Evolutionary conservation across 176 grass and related monocot species (phyloP).

Genomic region (Tuctoria greenei): DNA sequence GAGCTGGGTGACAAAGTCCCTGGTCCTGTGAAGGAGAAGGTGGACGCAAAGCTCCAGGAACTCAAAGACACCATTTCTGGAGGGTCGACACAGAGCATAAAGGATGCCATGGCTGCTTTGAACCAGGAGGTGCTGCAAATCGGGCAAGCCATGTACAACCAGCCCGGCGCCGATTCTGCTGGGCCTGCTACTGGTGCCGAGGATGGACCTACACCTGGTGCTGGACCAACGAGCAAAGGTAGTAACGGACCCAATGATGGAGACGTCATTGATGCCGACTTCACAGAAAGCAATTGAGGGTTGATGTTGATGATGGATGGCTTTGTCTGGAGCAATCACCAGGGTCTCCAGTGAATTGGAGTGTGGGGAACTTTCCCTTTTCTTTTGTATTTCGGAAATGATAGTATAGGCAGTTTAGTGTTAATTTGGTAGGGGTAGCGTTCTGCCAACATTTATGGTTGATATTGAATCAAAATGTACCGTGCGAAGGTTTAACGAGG

Average conservation of each 20-base stretch:
- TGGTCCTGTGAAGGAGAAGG: slow-evolving; percentile 75
- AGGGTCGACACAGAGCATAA: slow-evolving; percentile 80
- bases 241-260: slow-evolving; percentile 57
- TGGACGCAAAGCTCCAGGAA: slow-evolving; percentile 77
- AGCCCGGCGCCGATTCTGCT: slow-evolving; percentile 45
- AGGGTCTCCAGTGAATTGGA: background rate
- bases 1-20: slow-evolving; percentile 93
- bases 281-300: slow-evolving; percentile 85
- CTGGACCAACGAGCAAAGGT: slow-evolving; percentile 34
- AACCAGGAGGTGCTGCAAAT: slow-evolving; percentile 99
- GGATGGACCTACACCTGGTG: slow-evolving; percentile 47
- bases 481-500: background rate
- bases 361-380: slow-evolving; percentile 28
- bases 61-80: slow-evolving; percentile 80
- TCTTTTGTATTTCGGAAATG: slow-evolving; percentile 35
- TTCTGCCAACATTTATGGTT: slow-evolving; percentile 16
- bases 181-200: slow-evolving; percentile 57
- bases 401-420: slow-evolving; percentile 27
- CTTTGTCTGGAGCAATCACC: background rate
- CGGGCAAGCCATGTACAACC: slow-evolving; percentile 89
- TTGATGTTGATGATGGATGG: background rate
- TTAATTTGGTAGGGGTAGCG: slow-evolving; percentile 17
- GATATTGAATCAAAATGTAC: slow-evolving; percentile 29
- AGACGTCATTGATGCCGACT: slow-evolving; percentile 94
- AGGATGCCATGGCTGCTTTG: slow-evolving; percentile 80